Conservation (phyloP, 306 rosid genomes). For the Lithocarpus polystachyus region DNA sequence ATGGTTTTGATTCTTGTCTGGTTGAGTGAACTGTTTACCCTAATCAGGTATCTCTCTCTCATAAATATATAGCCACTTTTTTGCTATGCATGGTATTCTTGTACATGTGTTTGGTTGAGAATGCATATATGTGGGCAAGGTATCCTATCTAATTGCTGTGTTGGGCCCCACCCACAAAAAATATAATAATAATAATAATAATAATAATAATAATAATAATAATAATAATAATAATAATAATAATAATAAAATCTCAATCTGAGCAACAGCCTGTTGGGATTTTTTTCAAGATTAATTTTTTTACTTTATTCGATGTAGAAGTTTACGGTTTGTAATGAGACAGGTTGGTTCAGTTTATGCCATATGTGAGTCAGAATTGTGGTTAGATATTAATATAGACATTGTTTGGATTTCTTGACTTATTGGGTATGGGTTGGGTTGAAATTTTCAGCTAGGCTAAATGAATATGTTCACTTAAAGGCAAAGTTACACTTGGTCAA, state of each 20-base stretch:
- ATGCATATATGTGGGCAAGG: background rate
- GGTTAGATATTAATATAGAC: background rate
- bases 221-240: too few relatives aligned
- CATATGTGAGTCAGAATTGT: conserved; percentile 7
- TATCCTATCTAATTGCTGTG: conserved; percentile 5
- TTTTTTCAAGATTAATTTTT: background rate
- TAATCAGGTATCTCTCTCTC: conserved; percentile 63
- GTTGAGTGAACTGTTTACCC: conserved; percentile 93
- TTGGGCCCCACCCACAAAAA: background rate
- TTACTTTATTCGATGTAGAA: background rate
- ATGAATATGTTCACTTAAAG: background rate
- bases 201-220: too few relatives aligned
- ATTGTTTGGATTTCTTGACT: background rate
- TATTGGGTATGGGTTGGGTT: background rate
- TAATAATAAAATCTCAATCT: background rate
- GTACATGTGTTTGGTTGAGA: conserved; percentile 11
- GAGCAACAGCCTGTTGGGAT: conserved; percentile 5
- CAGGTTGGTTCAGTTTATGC: background rate
- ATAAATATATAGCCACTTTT: background rate
- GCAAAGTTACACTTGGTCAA: background rate
- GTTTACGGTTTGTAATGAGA: background rate
- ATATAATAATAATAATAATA: background rate
- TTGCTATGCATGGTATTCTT: background rate
- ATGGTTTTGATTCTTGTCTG: conserved; percentile 96
- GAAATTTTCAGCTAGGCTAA: background rate